These are phyloP conservation scores for Psilocybe cyanescens DNA, from an alignment of 768 basidiomycete species.

Conservation along the genomic window DNA sequence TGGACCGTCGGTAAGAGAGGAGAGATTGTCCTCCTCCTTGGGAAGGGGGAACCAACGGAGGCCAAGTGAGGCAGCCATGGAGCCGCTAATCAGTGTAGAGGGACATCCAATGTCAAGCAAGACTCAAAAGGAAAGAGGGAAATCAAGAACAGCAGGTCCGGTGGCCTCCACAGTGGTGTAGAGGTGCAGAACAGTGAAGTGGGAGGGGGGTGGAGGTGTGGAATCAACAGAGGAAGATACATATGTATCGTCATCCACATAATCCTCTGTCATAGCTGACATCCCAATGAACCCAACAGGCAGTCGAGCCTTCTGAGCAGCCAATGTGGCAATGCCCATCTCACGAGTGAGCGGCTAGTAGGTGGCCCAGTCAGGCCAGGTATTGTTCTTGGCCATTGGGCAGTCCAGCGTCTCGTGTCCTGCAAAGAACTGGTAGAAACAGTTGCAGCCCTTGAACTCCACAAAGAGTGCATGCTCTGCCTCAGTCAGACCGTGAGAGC, in stretches of 20 bases:
- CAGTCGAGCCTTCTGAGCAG: not conserved
- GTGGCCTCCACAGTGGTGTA: not conserved
- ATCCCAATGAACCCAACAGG: constrained; percentile 1
- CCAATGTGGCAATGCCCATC: not conserved
- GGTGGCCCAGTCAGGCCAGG: constrained; percentile 8
- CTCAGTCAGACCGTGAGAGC: not conserved
- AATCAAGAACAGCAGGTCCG: not conserved
- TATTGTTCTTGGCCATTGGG: not conserved
- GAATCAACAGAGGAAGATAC: not conserved
- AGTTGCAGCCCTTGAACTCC: constrained; percentile 18
- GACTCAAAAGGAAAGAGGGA: not conserved
- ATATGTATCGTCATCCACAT: not conserved
- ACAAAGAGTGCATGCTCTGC: constrained; percentile 17
- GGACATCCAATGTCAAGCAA: constrained; percentile 25
- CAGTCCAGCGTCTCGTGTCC: constrained; percentile 13
- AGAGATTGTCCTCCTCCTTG: constrained; percentile 21
- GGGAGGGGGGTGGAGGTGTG: not conserved
- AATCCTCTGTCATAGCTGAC: constrained; percentile 2
- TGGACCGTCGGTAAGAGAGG: constrained; percentile 14
- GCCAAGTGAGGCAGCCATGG: constrained; percentile 15
- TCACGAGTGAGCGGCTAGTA: constrained; percentile 10
- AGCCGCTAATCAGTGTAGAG: constrained; percentile 23
- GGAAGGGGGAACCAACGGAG: constrained; percentile 18
- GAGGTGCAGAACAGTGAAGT: not conserved
- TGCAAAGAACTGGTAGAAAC: constrained; percentile 17